phyloP scores from a whole-genome alignment of 148 eudicot species.

The Nepenthes gracilis region DNA sequence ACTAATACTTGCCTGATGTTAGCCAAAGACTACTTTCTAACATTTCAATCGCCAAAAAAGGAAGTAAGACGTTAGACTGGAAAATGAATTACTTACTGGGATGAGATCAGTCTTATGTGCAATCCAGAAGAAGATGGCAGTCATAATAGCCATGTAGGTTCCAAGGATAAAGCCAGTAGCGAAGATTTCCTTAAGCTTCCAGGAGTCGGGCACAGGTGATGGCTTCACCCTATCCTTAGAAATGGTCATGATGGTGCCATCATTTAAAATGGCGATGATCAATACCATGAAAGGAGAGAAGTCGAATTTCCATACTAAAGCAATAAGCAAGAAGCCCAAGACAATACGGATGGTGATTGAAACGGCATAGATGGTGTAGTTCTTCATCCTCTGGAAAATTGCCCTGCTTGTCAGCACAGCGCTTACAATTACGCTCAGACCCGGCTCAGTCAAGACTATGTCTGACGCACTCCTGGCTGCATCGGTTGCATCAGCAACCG shows the following conservation, averaged over 20 bases:
- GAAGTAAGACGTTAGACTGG: too few relatives aligned
- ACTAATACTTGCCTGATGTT: too few relatives aligned
- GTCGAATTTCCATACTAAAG: conserved; percentile 78
- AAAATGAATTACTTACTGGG: conserved; percentile 23
- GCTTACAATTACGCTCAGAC: conserved; percentile 75
- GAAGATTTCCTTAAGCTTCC: conserved; percentile 91
- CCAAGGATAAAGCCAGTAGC: conserved; percentile 77
- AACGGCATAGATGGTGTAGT: conserved; percentile 90
- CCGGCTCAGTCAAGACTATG: conserved; percentile 86
- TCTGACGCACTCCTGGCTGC: conserved; percentile 93
- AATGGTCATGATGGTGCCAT: conserved; percentile 94
- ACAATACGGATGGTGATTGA: conserved; percentile 89
- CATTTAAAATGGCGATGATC: conserved; percentile 78
- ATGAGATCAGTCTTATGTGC: conserved; percentile 62
- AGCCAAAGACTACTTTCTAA: too few relatives aligned
- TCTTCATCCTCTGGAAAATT: conserved; percentile 96
- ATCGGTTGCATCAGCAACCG: conserved; percentile 88
- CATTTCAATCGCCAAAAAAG: too few relatives aligned
- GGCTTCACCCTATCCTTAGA: conserved; percentile 92
- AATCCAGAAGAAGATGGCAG: conserved; percentile 64
- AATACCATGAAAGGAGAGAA: conserved; percentile 90
- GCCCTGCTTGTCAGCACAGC: conserved; percentile 84
- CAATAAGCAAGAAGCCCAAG: conserved; percentile 67
- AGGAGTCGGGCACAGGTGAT: conserved; percentile 80
- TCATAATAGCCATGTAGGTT: conserved; percentile 56